Base-by-base conservation (phyloP, 805 yeast genomes). In the Yarrowia sp. region DNA sequence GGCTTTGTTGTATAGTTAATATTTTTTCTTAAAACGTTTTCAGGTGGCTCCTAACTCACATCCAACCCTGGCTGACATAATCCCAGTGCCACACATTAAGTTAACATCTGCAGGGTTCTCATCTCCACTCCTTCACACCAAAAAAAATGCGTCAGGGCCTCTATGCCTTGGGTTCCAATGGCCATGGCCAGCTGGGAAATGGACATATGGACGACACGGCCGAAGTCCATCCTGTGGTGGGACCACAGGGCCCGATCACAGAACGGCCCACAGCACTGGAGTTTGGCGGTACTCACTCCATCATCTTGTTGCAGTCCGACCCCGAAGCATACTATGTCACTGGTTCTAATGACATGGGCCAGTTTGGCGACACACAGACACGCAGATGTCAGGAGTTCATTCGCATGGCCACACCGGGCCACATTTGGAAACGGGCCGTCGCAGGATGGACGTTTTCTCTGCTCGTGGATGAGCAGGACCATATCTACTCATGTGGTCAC, bases 201-300 rank as follows among this genome's bases (percentile, higher is more conserved):
- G 81, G 79, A 6, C 75, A 85, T 67, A 74, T 76, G 36, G 81
- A 81, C 1, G 98, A 88, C 73, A 65, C 76, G 9, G 69, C 73
- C 22, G 67, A 59, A 11, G 74, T 81, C 28, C 59, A 33, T 41
- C 16, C 52, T n/a, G 46, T 66, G 30, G 32, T 61, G 17, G 56
- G 64, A 9, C 56, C 56, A 6, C 2, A 28, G 69, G 17, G 59
- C 19, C 58, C 1, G 65, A 66, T 4, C 66, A 64, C 10, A 22
- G 62, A 7, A 63, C 64, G 19, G 24, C 32, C 1, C 71, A 79
- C 68, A 78, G 92, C 64, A 2, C 36, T 61, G 12, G 81, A 80
- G 0, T 85, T 92, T 69, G 98, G 97, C 4, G 98, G 98, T 0
- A 92, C 92, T 70, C 98, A 93, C 72, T 87, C 96, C 0, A 69